A percentile compares a stretch with the other conserved stretches of the same genome.
Conservation (phyloP, 164 flowering plant species). For the grape (Vitis vinifera) region ASM3070453v1 NC_081810.1:7474501-7475000, state of each 20-base stretch:
- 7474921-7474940: conserved; percentile 40
- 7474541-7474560: conserved; percentile 53
- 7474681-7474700: conserved; percentile 44
- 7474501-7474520: conserved; percentile 30
- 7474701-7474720: conserved; percentile 60
- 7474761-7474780: conserved; percentile 39
- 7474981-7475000: neutral
- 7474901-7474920: conserved; percentile 38
- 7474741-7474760: conserved; percentile 27
- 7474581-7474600: conserved; percentile 27
- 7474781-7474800: conserved; percentile 34
- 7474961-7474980: no score
- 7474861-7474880: conserved; percentile 42
- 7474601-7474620: conserved; percentile 12
- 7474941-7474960: conserved; percentile 35
- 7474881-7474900: conserved; percentile 42
- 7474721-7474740: conserved; percentile 43
- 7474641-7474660: conserved; percentile 40
- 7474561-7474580: conserved; percentile 54
- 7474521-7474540: conserved; percentile 33
- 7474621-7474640: conserved; percentile 35
- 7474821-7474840: conserved; percentile 44
- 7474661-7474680: conserved; percentile 44
- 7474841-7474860: conserved; percentile 39
- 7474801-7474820: conserved; percentile 36